Evolutionary conservation across 164 flowering plant species (phyloP).

Genomic region (Echeveria elegans): DNA sequence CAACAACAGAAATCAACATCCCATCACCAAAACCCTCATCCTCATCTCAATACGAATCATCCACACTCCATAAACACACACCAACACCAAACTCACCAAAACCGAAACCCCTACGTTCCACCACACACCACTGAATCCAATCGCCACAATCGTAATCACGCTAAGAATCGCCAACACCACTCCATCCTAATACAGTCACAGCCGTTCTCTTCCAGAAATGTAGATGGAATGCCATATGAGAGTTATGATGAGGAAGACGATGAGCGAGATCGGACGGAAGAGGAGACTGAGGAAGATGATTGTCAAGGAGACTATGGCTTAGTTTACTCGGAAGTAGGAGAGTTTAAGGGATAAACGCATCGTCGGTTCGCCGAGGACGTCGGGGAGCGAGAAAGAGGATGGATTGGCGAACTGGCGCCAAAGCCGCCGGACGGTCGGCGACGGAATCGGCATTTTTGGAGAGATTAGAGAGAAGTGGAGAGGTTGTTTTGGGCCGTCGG

Average conservation of each 20-base stretch:
- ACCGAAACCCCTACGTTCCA: background rate
- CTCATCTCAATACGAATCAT: conserved; percentile 27
- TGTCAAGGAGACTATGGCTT: background rate
- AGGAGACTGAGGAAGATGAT: conserved; percentile 8
- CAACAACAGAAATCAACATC: conserved; percentile 22
- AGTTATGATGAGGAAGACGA: background rate
- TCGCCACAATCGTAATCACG: background rate
- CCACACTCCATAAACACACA: conserved; percentile 14
- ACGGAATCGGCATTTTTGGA: background rate
- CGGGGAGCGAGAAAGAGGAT: background rate
- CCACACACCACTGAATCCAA: conserved; percentile 8
- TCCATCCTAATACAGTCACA: background rate
- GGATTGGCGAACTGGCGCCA: background rate
- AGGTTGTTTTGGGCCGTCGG: too few relatives aligned
- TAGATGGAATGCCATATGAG: background rate
- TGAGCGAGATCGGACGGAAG: conserved; percentile 7
- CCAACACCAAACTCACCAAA: background rate
- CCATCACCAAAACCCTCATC: conserved; percentile 19
- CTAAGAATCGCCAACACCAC: background rate
- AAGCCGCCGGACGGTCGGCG: background rate
- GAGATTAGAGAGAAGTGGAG: background rate
- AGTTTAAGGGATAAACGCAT: background rate
- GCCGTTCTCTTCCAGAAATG: background rate
- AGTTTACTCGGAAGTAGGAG: background rate
- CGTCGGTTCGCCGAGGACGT: background rate